These are phyloP conservation scores for Thermothelomyces thermophilus DNA, from an alignment of 2,329 filamentous ascomycete species.

Conservation along the genomic window DNA sequence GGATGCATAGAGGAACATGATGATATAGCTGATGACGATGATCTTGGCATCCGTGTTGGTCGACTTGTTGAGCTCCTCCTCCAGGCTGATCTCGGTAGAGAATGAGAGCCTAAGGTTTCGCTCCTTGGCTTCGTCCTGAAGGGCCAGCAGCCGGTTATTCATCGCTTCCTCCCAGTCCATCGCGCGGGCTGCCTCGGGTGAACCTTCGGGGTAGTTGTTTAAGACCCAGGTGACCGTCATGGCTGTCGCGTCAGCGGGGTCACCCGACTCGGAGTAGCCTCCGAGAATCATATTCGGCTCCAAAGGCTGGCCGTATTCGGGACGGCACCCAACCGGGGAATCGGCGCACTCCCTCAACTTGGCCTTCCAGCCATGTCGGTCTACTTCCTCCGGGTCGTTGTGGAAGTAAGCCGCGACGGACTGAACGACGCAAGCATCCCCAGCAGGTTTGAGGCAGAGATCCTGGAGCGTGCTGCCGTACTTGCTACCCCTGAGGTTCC, in stretches of 20 bases:
- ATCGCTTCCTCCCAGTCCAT: constrained; percentile 86
- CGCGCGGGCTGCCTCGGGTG: constrained; percentile 61
- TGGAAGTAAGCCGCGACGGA: constrained; percentile 87
- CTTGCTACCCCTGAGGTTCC: constrained; percentile 61
- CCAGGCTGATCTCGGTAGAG: constrained; percentile 89
- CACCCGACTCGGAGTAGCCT: constrained; percentile 59
- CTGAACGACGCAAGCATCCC: constrained; percentile 84
- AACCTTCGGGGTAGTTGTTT: constrained; percentile 73
- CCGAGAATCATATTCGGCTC: constrained; percentile 81
- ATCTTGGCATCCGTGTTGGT: constrained; percentile 98
- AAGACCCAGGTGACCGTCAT: constrained; percentile 94
- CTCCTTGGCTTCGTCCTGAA: constrained; percentile 70
- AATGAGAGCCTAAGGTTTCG: constrained; percentile 85
- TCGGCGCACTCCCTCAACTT: constrained; percentile 67
- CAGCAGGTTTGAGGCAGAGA: constrained; percentile 90
- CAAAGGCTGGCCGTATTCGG: constrained; percentile 82
- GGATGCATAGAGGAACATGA: constrained; percentile 98
- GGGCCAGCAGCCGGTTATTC: constrained; percentile 64
- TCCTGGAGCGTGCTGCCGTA: constrained; percentile 68
- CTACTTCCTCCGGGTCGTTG: constrained; percentile 55
- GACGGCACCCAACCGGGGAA: constrained; percentile 77
- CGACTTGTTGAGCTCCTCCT: constrained; percentile 94
- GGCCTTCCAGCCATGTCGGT: constrained; percentile 62
- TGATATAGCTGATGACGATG: constrained; percentile 89
- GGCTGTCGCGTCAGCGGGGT: constrained; percentile 67